These are phyloP conservation scores for Ceriops tagal DNA, from an alignment of 345 rosid genomes.

Conservation along the genomic window DNA sequence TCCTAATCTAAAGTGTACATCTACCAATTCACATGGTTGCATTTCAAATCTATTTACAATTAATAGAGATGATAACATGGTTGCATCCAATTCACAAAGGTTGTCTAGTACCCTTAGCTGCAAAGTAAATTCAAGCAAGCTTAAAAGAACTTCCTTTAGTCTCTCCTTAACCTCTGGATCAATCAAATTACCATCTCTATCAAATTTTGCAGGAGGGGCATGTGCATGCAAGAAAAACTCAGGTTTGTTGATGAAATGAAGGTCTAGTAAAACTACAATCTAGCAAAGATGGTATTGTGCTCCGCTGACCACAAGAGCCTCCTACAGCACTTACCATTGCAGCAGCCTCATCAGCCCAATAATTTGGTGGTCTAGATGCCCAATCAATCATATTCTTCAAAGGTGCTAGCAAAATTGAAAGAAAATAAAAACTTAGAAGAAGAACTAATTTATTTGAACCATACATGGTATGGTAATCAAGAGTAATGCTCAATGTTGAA, in stretches of 20 bases:
- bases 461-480: too few species aligned
- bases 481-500: too few species aligned
- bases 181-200: constrained; percentile 58
- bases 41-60: too few species aligned
- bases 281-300: constrained; percentile 81
- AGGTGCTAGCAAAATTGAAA: constrained; percentile 38
- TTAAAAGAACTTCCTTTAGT: constrained; percentile 48
- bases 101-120: constrained; percentile 31
- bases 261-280: constrained; percentile 69
- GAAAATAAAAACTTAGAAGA: background rate
- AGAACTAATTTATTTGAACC: too few species aligned
- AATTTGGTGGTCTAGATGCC: constrained; percentile 87
- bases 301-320: constrained; percentile 53
- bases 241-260: constrained; percentile 88
- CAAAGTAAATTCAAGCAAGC: constrained; percentile 56
- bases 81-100: too few species aligned
- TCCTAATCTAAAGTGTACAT: too few species aligned
- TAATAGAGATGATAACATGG: too few species aligned
- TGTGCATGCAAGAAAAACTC: constrained; percentile 69
- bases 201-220: constrained; percentile 72
- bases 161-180: constrained; percentile 48
- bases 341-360: constrained; percentile 84
- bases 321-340: constrained; percentile 74
- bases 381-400: constrained; percentile 90
- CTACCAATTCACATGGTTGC: too few species aligned